These are phyloP conservation scores for Flaveria robusta DNA, from an alignment of 129 eudicot species.

Conservation along the genomic window DNA sequence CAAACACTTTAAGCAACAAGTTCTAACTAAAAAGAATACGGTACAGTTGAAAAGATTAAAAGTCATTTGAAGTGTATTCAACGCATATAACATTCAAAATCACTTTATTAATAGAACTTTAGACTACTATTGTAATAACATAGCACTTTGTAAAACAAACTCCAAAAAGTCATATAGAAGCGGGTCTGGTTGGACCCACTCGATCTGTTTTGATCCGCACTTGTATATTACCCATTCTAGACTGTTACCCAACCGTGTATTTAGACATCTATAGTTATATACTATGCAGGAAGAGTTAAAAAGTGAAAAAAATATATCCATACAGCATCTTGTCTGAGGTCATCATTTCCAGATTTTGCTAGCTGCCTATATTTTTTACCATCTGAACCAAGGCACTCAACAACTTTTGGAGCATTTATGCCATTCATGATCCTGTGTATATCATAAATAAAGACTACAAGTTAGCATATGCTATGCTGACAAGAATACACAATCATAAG, in stretches of 20 bases:
- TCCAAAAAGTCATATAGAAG: not conserved
- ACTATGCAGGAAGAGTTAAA: conserved; percentile 10
- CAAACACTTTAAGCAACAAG: not conserved
- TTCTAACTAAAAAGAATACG: not conserved
- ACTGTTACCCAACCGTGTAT: not conserved
- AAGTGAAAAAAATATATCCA: conserved; percentile 13
- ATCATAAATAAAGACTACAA: conserved; percentile 3
- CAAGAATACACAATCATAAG: conserved; percentile 16
- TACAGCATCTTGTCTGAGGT: conserved; percentile 99
- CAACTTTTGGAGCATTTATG: conserved; percentile 95
- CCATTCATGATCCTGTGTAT: conserved; percentile 91
- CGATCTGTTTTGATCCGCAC: not conserved
- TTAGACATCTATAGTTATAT: not conserved
- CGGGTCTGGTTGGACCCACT: not conserved
- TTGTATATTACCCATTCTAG: not conserved
- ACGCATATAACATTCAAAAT: not conserved
- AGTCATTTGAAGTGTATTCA: not conserved
- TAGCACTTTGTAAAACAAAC: not conserved
- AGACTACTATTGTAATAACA: not conserved
- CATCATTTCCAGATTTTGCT: conserved; percentile 98
- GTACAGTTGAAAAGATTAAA: not conserved
- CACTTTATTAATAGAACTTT: not conserved
- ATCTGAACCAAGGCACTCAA: conserved; percentile 95
- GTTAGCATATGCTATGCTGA: conserved; percentile 32
- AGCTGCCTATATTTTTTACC: conserved; percentile 91